Evolutionary conservation across 169 alveolate species (phyloP).

Genomic region (Plasmodium malariae): DNA sequence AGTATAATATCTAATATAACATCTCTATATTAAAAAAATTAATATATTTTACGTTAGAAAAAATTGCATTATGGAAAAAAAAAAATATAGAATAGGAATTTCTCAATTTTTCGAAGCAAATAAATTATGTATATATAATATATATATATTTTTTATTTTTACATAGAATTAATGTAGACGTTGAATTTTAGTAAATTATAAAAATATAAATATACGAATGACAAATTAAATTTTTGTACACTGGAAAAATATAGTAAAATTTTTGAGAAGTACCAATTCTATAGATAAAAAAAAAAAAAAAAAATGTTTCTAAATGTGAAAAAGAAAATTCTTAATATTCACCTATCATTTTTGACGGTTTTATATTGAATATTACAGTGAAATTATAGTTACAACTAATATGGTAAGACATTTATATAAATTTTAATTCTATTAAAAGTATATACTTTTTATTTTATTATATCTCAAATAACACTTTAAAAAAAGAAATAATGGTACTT

Average conservation of each 20-base stretch:
- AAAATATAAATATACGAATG: no score
- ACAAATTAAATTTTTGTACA: no score
- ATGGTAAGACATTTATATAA: neutral
- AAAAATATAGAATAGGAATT: neutral
- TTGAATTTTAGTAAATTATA: constrained; percentile 8
- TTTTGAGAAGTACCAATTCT: neutral
- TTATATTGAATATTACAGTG: constrained; percentile 11
- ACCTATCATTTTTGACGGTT: constrained; percentile 7
- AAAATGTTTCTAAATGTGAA: neutral
- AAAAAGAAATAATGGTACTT: constrained; percentile 7
- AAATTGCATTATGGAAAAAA: constrained; percentile 1
- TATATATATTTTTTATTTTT: no score
- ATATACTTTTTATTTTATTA: constrained; percentile 4
- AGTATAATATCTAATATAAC: constrained; percentile 13
- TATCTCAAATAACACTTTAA: constrained; percentile 14
- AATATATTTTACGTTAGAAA: neutral
- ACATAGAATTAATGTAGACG: constrained; percentile 6
- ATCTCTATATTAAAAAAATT: constrained; percentile 3
- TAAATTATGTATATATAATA: neutral
- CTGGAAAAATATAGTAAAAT: neutral
- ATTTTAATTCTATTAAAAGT: constrained; percentile 14
- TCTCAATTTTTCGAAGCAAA: constrained; percentile 7
- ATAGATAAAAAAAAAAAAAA: constrained; percentile 6
- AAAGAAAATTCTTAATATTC: neutral
- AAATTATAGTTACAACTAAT: constrained; percentile 10